These are phyloP conservation scores for Cladochytrium replicatum DNA, from an alignment of 192 early-diverging fungal species.

Conservation along the genomic window DNA sequence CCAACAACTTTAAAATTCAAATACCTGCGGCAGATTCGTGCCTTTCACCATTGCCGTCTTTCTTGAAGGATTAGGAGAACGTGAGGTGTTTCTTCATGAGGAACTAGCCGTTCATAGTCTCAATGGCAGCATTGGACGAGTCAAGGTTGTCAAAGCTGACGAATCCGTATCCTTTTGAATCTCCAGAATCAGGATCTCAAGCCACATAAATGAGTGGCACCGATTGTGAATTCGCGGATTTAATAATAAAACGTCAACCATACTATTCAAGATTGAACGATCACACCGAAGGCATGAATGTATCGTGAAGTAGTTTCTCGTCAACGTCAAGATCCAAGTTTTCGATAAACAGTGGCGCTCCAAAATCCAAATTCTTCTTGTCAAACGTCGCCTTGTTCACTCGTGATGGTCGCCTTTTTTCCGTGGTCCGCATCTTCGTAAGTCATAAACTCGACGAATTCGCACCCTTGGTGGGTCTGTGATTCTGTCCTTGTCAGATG, in stretches of 20 bases:
- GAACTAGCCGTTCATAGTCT: constrained; percentile 96
- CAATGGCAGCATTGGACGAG: constrained; percentile 86
- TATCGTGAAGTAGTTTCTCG: constrained; percentile 86
- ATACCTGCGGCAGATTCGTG: constrained; percentile 87
- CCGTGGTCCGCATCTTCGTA: constrained; percentile 79
- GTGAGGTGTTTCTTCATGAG: constrained; percentile 86
- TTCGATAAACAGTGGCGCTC: constrained; percentile 94
- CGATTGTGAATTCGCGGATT: not conserved
- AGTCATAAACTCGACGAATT: constrained; percentile 89
- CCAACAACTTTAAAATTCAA: not conserved
- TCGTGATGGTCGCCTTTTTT: constrained; percentile 90
- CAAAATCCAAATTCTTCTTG: constrained; percentile 78
- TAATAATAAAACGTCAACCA: not conserved
- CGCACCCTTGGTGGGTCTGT: constrained; percentile 92
- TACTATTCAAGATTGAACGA: constrained; percentile 74
- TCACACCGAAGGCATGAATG: constrained; percentile 88
- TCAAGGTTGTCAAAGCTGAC: constrained; percentile 89
- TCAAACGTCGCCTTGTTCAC: constrained; percentile 91
- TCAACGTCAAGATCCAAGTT: constrained; percentile 87
- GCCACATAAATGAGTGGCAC: constrained; percentile 39
- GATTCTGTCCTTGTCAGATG: constrained; percentile 96
- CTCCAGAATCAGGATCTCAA: constrained; percentile 74
- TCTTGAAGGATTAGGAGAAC: constrained; percentile 91
- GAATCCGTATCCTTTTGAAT: constrained; percentile 89
- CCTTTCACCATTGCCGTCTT: constrained; percentile 94